Base-by-base conservation (phyloP, 2,329 filamentous ascomycete species). In the Colletotrichum sp. region DNA sequence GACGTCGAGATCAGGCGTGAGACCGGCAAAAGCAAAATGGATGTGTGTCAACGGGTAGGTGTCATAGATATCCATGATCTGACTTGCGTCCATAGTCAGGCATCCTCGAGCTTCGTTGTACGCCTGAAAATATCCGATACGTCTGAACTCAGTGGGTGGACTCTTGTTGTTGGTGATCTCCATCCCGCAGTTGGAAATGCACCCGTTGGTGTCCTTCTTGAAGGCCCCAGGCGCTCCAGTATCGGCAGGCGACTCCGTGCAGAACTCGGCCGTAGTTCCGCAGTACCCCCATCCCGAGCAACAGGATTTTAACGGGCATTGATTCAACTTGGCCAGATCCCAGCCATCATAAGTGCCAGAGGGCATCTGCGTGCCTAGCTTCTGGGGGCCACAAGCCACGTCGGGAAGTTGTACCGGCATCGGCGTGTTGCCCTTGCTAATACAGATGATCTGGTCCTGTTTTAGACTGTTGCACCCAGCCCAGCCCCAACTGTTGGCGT, bases 271-370 rank as follows among this genome's bases (percentile, higher is more conserved):
- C 24, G 70, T 72, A 30, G 43, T 72, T 30, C 70, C 52, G 4
- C 68, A 71, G n/a, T 71, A 61, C n/a, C 68, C 68, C 68, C 59
- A 71, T 15, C 82, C 79, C 15, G 84, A 82, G 77, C 86, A 87
- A 78, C 85, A 87, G 1, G 82, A 84, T 30, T 86, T 86, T 0
- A 88, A 80, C 0, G 86, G 86, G 74, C 89, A 90, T 0, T 84
- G 86, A 75, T 90, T 90, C 7, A 90, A 79, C 10, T 80, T 78
- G 1, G 81, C 77, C 5, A 88, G 60, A 21, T 81, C 79, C 16
- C 78, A 82, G n/a, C 82, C 84, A 15, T 81, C 39, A n/a, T 48
- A 48, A 48, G 39, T 48, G 9, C 9, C 78, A 0, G 79, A 18
- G 0, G 86, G 84, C 13, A 78, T 63, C 12, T 78, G 65, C 0